These are phyloP conservation scores for Aspergillus indologenus DNA, from an alignment of 495 filamentous ascomycete species.

Conservation along the genomic window DNA sequence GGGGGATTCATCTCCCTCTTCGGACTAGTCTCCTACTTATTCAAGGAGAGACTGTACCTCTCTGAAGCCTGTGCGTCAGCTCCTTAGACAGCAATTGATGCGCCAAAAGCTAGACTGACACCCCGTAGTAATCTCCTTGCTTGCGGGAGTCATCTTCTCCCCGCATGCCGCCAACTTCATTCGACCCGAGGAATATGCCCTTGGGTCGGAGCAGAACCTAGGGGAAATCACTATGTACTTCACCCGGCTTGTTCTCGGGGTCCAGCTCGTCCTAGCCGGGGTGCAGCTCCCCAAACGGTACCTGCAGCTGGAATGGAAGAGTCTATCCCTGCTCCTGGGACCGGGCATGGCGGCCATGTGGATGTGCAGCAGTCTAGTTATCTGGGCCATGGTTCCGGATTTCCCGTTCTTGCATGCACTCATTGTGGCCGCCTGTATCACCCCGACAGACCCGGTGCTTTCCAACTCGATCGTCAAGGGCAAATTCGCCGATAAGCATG, in stretches of 20 bases:
- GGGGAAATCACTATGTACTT: constrained; percentile 74
- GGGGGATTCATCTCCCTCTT: constrained; percentile 89
- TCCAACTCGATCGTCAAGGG: constrained; percentile 92
- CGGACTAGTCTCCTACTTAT: constrained; percentile 81
- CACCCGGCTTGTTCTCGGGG: constrained; percentile 82
- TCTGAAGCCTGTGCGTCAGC: constrained; percentile 77
- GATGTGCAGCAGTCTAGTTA: constrained; percentile 71
- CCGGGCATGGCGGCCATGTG: constrained; percentile 90
- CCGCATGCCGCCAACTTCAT: constrained; percentile 77
- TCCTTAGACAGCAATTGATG: neutral
- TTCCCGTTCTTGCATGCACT: constrained; percentile 74
- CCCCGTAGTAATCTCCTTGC: constrained; percentile 69
- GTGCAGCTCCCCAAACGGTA: constrained; percentile 90
- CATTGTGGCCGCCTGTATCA: constrained; percentile 78
- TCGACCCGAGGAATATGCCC: constrained; percentile 71
- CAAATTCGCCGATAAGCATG: constrained; percentile 87
- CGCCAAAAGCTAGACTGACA: constrained; percentile 1
- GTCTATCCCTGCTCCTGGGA: constrained; percentile 70
- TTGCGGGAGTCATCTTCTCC: constrained; percentile 75
- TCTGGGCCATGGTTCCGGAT: constrained; percentile 76
- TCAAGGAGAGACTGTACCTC: constrained; percentile 88
- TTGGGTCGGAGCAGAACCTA: constrained; percentile 56
- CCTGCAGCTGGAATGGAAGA: constrained; percentile 75
- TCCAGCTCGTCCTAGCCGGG: constrained; percentile 86
- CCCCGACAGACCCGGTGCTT: constrained; percentile 87